Evolutionary conservation across 2,329 filamentous ascomycete genomes (phyloP), one percentile per base, ranked within the genome.

Genomic region (Cadophora malorum): DNA sequence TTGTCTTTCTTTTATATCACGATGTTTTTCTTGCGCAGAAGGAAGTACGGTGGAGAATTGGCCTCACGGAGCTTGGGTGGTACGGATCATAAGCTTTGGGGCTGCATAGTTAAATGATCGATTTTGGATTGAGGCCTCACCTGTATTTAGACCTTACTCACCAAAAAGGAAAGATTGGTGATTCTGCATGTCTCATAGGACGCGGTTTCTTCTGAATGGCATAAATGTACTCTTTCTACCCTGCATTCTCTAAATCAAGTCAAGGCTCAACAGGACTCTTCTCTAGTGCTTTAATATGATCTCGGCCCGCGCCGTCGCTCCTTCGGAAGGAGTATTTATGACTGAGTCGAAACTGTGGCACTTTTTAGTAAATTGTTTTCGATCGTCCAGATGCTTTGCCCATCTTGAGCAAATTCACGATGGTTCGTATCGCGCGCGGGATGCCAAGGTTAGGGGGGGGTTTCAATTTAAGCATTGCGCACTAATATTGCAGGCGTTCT

Each of bases 11-110:
- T 69, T 69, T 63, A 66, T 71, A 58, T 69, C 56, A 62, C 65
- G 68, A 69, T 74, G 72, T 72, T 71, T 65, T 72, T 66, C 53
- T 72, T 68, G 72, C 66, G 60, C 56, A 65, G 69, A 65, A 64
- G 70, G 64, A 45, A 56, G 59, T 58, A 33, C 50, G 66, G 63
- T 59, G 47, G 59, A 63, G 47, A 52, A 16, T 53, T 50, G 64
- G 60, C 35, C 59, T 62, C 59, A 33, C 33, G 59, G 59, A 62
- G 45, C 59, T 62, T 47, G 41, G 59, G 38, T 50, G 59, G 59
- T 50, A 47, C 33, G 25, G 58, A 47, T 33, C 41, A 50, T 35
- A 62, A 23, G 56, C 55, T 59, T 45, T 56, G 38, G 66, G 66
- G 56, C 65, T 66, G 67, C 67, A 67, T 69, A 67, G 63, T 67